Evolutionary conservation across 768 basidiomycete genomes (phyloP), one percentile per base, ranked within the genome.

Genomic region (Lentinula guzmanii): DNA sequence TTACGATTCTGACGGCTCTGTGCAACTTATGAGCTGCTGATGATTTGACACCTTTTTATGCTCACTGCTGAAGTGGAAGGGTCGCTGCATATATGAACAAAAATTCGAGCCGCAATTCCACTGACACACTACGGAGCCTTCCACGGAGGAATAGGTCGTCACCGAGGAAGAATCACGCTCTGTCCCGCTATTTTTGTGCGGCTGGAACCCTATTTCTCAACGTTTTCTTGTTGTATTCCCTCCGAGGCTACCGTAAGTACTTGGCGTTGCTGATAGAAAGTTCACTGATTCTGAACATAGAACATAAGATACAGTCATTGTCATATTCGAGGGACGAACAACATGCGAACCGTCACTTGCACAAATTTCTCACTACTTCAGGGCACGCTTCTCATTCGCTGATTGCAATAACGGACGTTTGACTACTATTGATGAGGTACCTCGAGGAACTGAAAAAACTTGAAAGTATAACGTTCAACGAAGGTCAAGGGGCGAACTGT

Each of bases 401-500:
- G 37, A 24, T 56, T 41, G 8, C 21, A 28, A 31, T 3, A 21
- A 37, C 15, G 53, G n/a, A 55, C 37, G 21, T 31, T 41, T 18
- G 39, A 33, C 3, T 16, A 2, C 13, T 43, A 43, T 28, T 56
- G 39, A 56, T 31, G n/a, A 13, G 41, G 55, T 56, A 5, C 55
- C 41, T 43, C 24, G 39, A 56, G 24, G 41, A 43, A 42, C 28
- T 42, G 34, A 41, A 42, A 56, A 28, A 28, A 28, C 28, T 28
- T 28, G 42, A 24, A 41, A 41, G 21, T 28, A 56, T 56, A 56
- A 24, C 24, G 39, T 43, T 42, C 16, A 56, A 21, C 55, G 16
- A 56, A 43, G 53, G 37, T 31, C 39, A 56, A 56, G 55, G 55
- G 55, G 55, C 21, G 41, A 56, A 56, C 55, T 56, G 55, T 56